These are phyloP conservation scores for Coemansia sp. DNA, from an alignment of 192 early-diverging fungal genomes.

Conservation along the genomic window DNA sequence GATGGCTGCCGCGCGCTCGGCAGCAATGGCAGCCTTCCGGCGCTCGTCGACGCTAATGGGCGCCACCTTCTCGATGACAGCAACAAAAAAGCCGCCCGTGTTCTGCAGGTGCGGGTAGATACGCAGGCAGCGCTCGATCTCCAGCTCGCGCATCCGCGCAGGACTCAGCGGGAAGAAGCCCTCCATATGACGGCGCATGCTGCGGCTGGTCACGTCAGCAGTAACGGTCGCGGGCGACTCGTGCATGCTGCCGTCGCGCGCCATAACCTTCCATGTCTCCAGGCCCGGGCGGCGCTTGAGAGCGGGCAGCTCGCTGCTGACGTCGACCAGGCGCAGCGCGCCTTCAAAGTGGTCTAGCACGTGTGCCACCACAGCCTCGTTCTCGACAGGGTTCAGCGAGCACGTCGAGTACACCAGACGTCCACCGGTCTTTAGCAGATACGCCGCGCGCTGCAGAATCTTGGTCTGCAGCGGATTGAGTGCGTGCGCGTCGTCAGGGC, in stretches of 20 bases:
- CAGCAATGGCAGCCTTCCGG: constrained; percentile 20
- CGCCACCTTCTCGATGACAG: constrained; percentile 85
- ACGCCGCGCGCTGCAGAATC: constrained; percentile 82
- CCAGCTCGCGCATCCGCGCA: constrained; percentile 54
- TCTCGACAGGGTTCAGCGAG: constrained; percentile 96
- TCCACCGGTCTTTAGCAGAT: constrained; percentile 86
- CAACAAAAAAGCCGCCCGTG: constrained; percentile 98
- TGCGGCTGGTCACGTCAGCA: constrained; percentile 24
- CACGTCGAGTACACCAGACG: constrained; percentile 97
- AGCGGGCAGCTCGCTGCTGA: constrained; percentile 69
- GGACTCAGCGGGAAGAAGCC: constrained; percentile 59
- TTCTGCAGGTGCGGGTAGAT: constrained; percentile 93
- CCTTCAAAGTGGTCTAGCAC: constrained; percentile 64
- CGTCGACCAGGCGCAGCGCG: constrained; percentile 81
- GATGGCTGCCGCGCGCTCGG: neutral
- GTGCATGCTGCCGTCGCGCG: constrained; percentile 60
- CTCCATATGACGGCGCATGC: constrained; percentile 49
- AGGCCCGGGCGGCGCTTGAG: constrained; percentile 82
- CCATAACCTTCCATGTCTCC: constrained; percentile 83
- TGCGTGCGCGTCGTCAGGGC: constrained; percentile 63
- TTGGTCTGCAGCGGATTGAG: constrained; percentile 83
- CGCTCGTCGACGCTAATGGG: constrained; percentile 57
- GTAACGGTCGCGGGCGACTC: constrained; percentile 48
- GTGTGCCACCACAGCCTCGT: constrained; percentile 92
- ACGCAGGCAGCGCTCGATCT: constrained; percentile 76